Evolutionary conservation across 2,329 filamentous ascomycete genomes (phyloP), one percentile per base, ranked within the genome.

Genomic region (Triangularia verruculosa): DNA sequence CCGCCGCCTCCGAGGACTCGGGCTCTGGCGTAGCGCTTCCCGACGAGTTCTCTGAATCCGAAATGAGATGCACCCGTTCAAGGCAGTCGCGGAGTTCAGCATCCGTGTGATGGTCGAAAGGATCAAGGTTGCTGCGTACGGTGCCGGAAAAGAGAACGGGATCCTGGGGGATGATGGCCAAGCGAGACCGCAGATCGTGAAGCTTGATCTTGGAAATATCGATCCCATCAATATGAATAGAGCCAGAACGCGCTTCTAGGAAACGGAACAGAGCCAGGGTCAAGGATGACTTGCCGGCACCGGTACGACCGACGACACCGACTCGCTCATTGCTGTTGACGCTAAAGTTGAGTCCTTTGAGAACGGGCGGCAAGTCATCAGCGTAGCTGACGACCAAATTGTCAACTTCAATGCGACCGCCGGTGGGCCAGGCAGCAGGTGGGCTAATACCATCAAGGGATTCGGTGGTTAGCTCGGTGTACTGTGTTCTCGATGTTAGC

Each of bases 141-240:
- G 90, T 93, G 22, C 92, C 91, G 0, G 88, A 91, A 77, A 95
- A 94, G 6, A 95, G 81, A 1, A 93, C 90, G 0, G 91, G 91
- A 68, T 94, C 91, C 76, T 82, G 89, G 1, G 91, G 91, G 61
- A 95, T 94, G 68, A 95, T 93, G 39, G 90, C 89, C 0, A 95
- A 77, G 0, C 90, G 83, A n/a, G 86, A 88, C 24, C 91, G 85
- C 11, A 95, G 79, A 61, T 89, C 86, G 62, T 89, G 82, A 0
- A 93, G 81, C 61, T 84, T 85, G 70, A 93, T 85, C 70, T 85
- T 89, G 22, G 89, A 88, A 59, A 93, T 90, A 71, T 93, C 89
- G 12, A 92, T 69, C 0, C 89, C 90, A 70, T 93, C 91, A 65
- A 94, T 89, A 63, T 80, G 73, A 66, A 93, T 87, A 13, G 76